phyloP scores from a whole-genome alignment of 1,139 yeast genomes.

The Hemisphaericaspora xylofermentans region DNA sequence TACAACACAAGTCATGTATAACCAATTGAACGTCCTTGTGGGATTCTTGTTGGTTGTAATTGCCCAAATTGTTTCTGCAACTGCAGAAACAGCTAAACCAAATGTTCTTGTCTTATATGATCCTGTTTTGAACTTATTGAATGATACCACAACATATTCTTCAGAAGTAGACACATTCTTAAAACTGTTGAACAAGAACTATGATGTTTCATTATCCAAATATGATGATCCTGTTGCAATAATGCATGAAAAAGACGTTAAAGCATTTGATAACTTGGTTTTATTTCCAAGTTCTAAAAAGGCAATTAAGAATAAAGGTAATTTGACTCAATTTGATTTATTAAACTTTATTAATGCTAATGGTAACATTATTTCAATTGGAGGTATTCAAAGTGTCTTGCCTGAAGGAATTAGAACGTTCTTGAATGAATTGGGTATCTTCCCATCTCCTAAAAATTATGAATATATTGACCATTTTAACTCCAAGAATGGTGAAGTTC shows the following conservation, averaged over 20 bases:
- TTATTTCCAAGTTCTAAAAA: constrained; percentile 42
- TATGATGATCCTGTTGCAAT: constrained; percentile 29
- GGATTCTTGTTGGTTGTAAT: constrained; percentile 12
- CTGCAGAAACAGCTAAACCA: constrained; percentile 11
- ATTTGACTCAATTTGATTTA: constrained; percentile 33
- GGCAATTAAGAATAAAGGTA: constrained; percentile 29
- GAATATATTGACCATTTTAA: constrained; percentile 66
- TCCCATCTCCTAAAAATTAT: constrained; percentile 77
- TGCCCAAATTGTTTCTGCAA: constrained; percentile 6
- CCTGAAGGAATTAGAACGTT: constrained; percentile 70
- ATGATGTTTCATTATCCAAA: constrained; percentile 24
- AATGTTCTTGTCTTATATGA: constrained; percentile 36
- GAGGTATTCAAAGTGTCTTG: constrained; percentile 27
- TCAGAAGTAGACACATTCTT: constrained; percentile 22
- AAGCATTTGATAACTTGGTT: constrained; percentile 32
- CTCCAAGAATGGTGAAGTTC: constrained; percentile 25
- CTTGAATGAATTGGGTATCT: constrained; percentile 78
- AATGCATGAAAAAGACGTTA: constrained; percentile 21
- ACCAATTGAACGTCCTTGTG: constrained; percentile 10
- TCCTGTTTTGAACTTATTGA: constrained; percentile 24
- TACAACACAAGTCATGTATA: too few relatives aligned
- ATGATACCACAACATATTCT: constrained; percentile 17
- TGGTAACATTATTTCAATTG: constrained; percentile 71
- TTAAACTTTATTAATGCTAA: constrained; percentile 57
- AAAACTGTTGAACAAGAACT: constrained; percentile 21